A percentile compares a stretch with the other conserved stretches of the same genome.
Conservation (phyloP, 805 yeast genomes). For the Debaryomyces hansenii region DNA sequence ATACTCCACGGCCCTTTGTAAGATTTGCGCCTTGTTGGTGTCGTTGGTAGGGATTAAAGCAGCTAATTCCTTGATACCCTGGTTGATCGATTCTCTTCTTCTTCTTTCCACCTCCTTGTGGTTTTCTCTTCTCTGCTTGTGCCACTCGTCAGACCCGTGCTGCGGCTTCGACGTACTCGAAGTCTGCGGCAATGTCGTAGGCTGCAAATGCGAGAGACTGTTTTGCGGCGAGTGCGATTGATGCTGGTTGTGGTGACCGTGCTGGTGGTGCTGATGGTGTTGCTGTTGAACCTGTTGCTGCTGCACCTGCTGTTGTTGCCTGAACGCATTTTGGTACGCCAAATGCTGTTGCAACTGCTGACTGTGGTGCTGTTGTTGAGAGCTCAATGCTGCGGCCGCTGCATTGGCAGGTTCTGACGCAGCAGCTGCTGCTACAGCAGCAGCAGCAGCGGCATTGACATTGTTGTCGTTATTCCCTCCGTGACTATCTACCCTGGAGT, state of each 20-base stretch:
- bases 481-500: slow-evolving; percentile 14
- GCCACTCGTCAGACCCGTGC: slow-evolving; percentile 85
- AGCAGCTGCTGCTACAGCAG: slow-evolving; percentile 34
- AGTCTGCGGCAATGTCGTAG: slow-evolving; percentile 29
- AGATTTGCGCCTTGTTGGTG: slow-evolving; percentile 86
- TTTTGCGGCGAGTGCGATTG: slow-evolving; percentile 9
- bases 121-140: slow-evolving; percentile 76
- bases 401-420: slow-evolving; percentile 28
- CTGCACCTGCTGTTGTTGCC: slow-evolving; percentile 19
- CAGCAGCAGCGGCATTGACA: slow-evolving; percentile 37
- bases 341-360: slow-evolving; percentile 17
- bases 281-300: slow-evolving; percentile 17
- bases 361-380: slow-evolving; percentile 18
- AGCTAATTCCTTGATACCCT: slow-evolving; percentile 81
- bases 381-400: slow-evolving; percentile 15
- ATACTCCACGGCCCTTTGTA: slow-evolving; percentile 85
- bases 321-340: slow-evolving; percentile 13
- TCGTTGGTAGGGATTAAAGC: slow-evolving; percentile 78
- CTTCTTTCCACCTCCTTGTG: slow-evolving; percentile 96
- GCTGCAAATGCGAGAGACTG: slow-evolving; percentile 23
- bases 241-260: slow-evolving; percentile 14
- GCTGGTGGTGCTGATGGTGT: slow-evolving; percentile 12
- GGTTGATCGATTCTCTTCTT: slow-evolving; percentile 83
- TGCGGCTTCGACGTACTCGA: slow-evolving; percentile 45
- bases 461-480: slow-evolving; percentile 12